Evolutionary conservation across 176 grass and related monocot species (phyloP).

Genomic region (Carex kokanica): DNA sequence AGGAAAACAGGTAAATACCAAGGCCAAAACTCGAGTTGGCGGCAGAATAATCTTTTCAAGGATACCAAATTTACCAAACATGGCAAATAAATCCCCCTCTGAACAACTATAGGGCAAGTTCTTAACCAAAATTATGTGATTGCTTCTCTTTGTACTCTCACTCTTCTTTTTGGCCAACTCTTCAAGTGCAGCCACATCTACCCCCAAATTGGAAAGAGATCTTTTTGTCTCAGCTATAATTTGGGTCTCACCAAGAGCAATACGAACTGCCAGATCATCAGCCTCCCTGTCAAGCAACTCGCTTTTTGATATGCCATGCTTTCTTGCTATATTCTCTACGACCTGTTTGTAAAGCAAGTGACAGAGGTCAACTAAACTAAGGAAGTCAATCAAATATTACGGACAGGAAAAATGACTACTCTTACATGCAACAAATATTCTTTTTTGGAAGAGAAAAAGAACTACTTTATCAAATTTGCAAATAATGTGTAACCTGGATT

Average conservation of each 20-base stretch:
- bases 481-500: not conserved
- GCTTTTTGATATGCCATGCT: constrained; percentile 77
- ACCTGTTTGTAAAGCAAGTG: constrained; percentile 41
- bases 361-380: not conserved
- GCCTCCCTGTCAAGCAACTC: constrained; percentile 90
- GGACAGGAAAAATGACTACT: not conserved
- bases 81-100: constrained; percentile 62
- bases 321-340: constrained; percentile 89
- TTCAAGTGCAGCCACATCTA: constrained; percentile 75
- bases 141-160: constrained; percentile 83
- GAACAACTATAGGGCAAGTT: constrained; percentile 83
- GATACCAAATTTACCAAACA: constrained; percentile 80
- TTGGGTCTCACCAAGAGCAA: constrained; percentile 84
- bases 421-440: not conserved
- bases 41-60: constrained; percentile 86
- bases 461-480: not conserved
- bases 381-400: constrained; percentile 1
- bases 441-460: not conserved
- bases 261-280: constrained; percentile 70
- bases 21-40: constrained; percentile 73
- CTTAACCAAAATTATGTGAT: constrained; percentile 88
- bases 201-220: constrained; percentile 68
- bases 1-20: constrained; percentile 55
- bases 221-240: constrained; percentile 87
- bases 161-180: constrained; percentile 69